phyloP scores from a whole-genome alignment of 1,284 basidiomycete species.

The Prillingera fragicola region DNA sequence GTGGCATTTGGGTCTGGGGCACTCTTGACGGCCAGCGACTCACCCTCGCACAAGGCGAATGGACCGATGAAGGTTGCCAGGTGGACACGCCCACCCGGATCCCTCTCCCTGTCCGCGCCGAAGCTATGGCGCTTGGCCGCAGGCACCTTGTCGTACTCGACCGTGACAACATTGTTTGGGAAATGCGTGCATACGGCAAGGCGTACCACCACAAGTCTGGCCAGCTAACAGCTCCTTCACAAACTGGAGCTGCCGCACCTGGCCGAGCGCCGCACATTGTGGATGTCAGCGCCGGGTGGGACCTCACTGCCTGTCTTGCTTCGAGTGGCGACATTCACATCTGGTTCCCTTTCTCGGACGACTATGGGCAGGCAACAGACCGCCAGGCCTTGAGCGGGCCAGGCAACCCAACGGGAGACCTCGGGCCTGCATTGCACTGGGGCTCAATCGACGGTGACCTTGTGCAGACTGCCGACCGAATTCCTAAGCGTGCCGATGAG shows the following conservation, averaged over 20 bases:
- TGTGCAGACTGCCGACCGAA: constrained; percentile 15
- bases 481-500: constrained; percentile 39
- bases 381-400: too few species aligned
- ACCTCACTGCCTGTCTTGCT: constrained; percentile 64
- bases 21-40: constrained; percentile 11
- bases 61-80: constrained; percentile 8
- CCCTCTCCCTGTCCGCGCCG: constrained; percentile 33
- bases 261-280: constrained; percentile 36
- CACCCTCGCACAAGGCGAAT: background rate
- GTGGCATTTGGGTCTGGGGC: constrained; percentile 72
- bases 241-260: constrained; percentile 18
- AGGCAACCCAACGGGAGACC: too few species aligned
- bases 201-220: constrained; percentile 38
- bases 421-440: constrained; percentile 25
- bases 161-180: constrained; percentile 44
- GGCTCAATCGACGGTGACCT: constrained; percentile 30
- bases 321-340: constrained; percentile 63
- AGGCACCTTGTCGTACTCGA: constrained; percentile 41
- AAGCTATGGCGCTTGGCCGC: constrained; percentile 31
- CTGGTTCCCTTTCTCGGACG: constrained; percentile 59
- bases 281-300: constrained; percentile 73
- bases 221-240: constrained; percentile 28
- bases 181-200: constrained; percentile 33
- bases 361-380: too few species aligned
- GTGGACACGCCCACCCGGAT: constrained; percentile 32